Conservation (phyloP, 768 basidiomycete genomes). For the Trametes elegans region DNA sequence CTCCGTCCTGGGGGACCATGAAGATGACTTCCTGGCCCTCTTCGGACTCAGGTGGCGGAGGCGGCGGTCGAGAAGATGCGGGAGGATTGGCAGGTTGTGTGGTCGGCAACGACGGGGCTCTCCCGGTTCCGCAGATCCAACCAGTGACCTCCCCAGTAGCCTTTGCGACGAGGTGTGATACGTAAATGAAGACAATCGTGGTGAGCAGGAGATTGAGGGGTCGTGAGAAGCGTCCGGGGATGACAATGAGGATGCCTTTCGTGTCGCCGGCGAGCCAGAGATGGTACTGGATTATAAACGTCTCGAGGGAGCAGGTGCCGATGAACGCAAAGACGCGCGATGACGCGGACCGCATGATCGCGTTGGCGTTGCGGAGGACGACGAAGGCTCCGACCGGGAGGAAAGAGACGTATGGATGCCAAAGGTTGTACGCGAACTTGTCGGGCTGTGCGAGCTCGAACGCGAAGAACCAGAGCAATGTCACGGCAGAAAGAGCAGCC, state of each 20-base stretch:
- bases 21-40: constrained; percentile 26
- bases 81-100: constrained; percentile 10
- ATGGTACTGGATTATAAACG: constrained; percentile 90
- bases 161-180: constrained; percentile 72
- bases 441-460: constrained; percentile 76
- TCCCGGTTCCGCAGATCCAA: constrained; percentile 45
- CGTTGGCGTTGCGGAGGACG: constrained; percentile 72
- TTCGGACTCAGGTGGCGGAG: not conserved
- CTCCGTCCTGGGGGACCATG: constrained; percentile 20
- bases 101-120: constrained; percentile 24
- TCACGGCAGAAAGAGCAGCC: constrained; percentile 48
- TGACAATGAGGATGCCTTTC: constrained; percentile 73
- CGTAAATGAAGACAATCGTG: constrained; percentile 74
- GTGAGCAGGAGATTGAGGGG: constrained; percentile 78
- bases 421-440: constrained; percentile 85
- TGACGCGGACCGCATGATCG: constrained; percentile 64
- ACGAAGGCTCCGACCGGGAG: constrained; percentile 79
- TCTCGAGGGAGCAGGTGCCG: constrained; percentile 86
- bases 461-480: constrained; percentile 73
- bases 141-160: constrained; percentile 73
- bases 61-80: not conserved
- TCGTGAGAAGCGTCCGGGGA: constrained; percentile 73
- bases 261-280: constrained; percentile 85
- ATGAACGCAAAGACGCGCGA: constrained; percentile 76
- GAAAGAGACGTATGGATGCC: constrained; percentile 81